Evolutionary conservation across 2,329 filamentous ascomycete genomes (phyloP).

Genomic region (Metarhizium robertsii): DNA sequence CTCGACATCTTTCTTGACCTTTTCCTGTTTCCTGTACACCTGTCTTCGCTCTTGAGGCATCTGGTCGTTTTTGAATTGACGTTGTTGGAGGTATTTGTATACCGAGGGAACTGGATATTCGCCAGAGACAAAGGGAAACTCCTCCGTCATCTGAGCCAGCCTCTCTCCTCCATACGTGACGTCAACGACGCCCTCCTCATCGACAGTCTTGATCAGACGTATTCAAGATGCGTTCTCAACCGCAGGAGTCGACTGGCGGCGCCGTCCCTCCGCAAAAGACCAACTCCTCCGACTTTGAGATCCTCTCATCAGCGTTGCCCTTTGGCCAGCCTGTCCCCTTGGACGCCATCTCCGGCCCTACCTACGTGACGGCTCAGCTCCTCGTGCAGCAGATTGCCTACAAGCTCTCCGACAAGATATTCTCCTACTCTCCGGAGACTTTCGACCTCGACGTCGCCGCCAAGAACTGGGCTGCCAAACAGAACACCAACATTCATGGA

Average conservation of each 20-base stretch:
- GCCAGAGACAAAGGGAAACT: neutral
- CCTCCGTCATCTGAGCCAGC: neutral
- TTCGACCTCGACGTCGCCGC: constrained; percentile 84
- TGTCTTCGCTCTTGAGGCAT: neutral
- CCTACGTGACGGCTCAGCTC: constrained; percentile 86
- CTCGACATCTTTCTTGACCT: neutral
- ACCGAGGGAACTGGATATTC: neutral
- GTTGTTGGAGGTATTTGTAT: neutral
- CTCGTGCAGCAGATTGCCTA: constrained; percentile 96
- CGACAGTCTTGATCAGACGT: neutral
- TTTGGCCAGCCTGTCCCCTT: constrained; percentile 47
- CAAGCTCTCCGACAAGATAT: constrained; percentile 91
- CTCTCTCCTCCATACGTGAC: neutral
- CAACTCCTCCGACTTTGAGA: constrained; percentile 21
- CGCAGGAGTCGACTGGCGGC: constrained; percentile 26
- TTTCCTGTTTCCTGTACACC: neutral
- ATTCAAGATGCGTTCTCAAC: constrained; percentile 23
- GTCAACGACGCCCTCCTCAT: neutral
- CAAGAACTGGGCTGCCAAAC: constrained; percentile 61
- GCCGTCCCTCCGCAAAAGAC: constrained; percentile 16
- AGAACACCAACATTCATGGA: constrained; percentile 72
- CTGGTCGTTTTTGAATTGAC: neutral
- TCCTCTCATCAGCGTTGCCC: constrained; percentile 43
- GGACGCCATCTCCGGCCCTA: constrained; percentile 67
- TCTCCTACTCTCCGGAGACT: constrained; percentile 88